phyloP scores from a whole-genome alignment of 768 basidiomycete genomes.

The Boletus insuetus region DNA sequence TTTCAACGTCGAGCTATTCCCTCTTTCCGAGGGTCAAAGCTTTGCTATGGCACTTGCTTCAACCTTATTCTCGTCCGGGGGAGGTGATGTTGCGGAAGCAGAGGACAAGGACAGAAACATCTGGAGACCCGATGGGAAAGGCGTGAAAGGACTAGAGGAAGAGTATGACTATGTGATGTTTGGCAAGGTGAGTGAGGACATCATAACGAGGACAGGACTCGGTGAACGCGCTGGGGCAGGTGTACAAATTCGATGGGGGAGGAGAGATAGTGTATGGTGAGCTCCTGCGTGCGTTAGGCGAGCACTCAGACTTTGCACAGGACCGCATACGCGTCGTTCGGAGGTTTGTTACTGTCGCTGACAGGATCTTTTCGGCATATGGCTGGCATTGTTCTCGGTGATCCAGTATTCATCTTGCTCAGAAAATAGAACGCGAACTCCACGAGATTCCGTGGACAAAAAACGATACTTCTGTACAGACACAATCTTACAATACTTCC shows the following conservation, averaged over 20 bases:
- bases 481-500: constrained; percentile 7
- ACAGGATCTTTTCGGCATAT: constrained; percentile 92
- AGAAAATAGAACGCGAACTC: constrained; percentile 51
- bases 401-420: constrained; percentile 87
- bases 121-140: constrained; percentile 86
- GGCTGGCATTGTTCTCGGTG: constrained; percentile 88
- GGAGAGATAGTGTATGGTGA: constrained; percentile 72
- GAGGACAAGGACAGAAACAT: constrained; percentile 75
- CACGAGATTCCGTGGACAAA: too few species aligned
- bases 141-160: constrained; percentile 77
- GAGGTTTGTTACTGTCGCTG: constrained; percentile 91
- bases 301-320: constrained; percentile 39
- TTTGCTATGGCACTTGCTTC: constrained; percentile 87
- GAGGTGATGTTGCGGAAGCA: constrained; percentile 49
- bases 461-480: neutral
- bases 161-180: constrained; percentile 99
- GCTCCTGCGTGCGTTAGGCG: neutral
- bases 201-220: neutral
- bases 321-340: constrained; percentile 95
- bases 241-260: constrained; percentile 94
- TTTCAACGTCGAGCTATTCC: constrained; percentile 90
- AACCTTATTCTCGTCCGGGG: constrained; percentile 59
- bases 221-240: constrained; percentile 43
- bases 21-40: constrained; percentile 60
- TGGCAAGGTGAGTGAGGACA: constrained; percentile 77